Evolutionary conservation across 805 yeast species (phyloP).

Genomic region (Spathaspora passalidarum): DNA sequence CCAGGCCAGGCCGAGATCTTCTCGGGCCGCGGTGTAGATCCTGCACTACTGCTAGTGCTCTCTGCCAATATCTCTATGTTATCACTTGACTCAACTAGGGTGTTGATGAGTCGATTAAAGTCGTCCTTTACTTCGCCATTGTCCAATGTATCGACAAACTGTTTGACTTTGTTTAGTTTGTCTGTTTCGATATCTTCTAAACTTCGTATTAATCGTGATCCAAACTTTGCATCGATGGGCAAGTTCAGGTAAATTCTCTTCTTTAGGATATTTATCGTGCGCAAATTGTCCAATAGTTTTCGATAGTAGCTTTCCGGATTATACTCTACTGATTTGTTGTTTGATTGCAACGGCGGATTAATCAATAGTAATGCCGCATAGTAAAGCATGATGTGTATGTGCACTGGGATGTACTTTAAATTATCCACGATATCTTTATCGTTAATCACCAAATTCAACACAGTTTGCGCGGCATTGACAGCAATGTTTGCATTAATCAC

Average conservation of each 20-base stretch:
- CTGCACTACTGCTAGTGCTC: slow-evolving; percentile 21
- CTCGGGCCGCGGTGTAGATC: slow-evolving; percentile 34
- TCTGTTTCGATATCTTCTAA: slow-evolving; percentile 32
- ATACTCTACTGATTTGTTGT: slow-evolving; percentile 19
- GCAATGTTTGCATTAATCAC: slow-evolving; percentile 49
- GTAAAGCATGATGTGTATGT: slow-evolving; percentile 67
- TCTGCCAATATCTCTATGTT: slow-evolving; percentile 9
- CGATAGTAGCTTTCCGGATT: slow-evolving; percentile 21
- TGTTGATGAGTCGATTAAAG: background rate
- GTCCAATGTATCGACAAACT: slow-evolving; percentile 19
- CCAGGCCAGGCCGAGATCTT: slow-evolving; percentile 63
- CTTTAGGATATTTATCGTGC: slow-evolving; percentile 42
- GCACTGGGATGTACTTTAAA: slow-evolving; percentile 65
- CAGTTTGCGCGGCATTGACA: slow-evolving; percentile 59
- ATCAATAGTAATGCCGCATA: slow-evolving; percentile 59
- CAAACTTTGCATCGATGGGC: slow-evolving; percentile 55
- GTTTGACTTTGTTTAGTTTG: slow-evolving; percentile 16
- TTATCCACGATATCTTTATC: slow-evolving; percentile 58
- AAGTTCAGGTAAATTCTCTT: slow-evolving; percentile 39
- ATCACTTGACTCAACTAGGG: slow-evolving; percentile 5
- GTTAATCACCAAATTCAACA: slow-evolving; percentile 53
- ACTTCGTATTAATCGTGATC: slow-evolving; percentile 37
- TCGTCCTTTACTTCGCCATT: slow-evolving; percentile 9
- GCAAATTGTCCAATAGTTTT: slow-evolving; percentile 35
- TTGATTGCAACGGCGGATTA: slow-evolving; percentile 41